A percentile compares a stretch with the other conserved stretches of the same genome.
phyloP scores from a whole-genome alignment of 225 moss, liverwort and hornwort genomes.

The Sphagnum tenellum region DNA sequence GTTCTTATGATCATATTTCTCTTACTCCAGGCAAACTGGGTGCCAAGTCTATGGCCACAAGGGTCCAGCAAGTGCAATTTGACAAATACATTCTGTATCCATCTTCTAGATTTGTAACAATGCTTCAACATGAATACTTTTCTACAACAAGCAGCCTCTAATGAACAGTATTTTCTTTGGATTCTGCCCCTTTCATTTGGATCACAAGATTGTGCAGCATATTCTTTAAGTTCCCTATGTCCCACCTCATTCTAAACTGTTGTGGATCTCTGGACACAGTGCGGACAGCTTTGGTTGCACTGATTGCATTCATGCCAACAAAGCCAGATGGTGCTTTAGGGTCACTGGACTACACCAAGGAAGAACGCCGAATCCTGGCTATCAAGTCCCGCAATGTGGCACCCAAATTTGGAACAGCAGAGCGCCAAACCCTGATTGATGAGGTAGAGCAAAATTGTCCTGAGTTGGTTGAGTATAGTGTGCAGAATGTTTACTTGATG shows the following conservation, averaged over 20 bases:
- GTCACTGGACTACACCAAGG: constrained; percentile 89
- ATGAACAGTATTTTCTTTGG: too few relatives aligned
- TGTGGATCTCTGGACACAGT: constrained; percentile 29
- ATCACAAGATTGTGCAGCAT: not conserved
- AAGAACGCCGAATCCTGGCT: constrained; percentile 83
- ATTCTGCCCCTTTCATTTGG: too few relatives aligned
- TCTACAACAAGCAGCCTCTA: too few relatives aligned
- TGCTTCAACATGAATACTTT: too few relatives aligned
- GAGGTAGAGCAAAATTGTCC: constrained; percentile 26
- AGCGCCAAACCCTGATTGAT: constrained; percentile 90
- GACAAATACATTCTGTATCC: too few relatives aligned
- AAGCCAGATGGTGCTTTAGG: constrained; percentile 96
- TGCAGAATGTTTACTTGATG: not conserved
- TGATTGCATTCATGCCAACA: constrained; percentile 98
- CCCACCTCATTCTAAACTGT: not conserved
- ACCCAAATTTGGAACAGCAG: constrained; percentile 79
- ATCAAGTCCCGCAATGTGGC: constrained; percentile 65
- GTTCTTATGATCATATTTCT: too few relatives aligned
- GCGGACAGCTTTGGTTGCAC: constrained; percentile 86
- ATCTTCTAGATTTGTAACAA: too few relatives aligned
- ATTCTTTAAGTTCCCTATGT: not conserved
- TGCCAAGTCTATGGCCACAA: too few relatives aligned
- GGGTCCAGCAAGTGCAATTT: too few relatives aligned
- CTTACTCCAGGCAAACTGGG: too few relatives aligned
- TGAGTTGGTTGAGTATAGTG: not conserved